A percentile compares a stretch with the other conserved stretches of the same genome.
Evolutionary conservation across 176 grass and related monocot genomes (phyloP).

Genomic region (Carex kokanica): DNA sequence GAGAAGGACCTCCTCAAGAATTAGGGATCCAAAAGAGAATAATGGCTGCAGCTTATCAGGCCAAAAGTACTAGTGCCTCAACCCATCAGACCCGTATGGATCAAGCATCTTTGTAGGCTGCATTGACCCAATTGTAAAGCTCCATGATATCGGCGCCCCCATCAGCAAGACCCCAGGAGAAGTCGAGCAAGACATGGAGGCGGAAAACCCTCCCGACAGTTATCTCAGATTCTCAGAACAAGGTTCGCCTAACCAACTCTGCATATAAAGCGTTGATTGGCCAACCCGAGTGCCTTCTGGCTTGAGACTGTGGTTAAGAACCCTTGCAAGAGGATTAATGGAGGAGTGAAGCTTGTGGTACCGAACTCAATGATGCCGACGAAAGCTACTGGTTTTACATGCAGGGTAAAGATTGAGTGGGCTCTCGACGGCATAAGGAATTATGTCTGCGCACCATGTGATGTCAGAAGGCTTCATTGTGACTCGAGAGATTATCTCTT

Average conservation of each 20-base stretch:
- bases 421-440: constrained; percentile 48
- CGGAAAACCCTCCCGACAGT: constrained; percentile 59
- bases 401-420: constrained; percentile 82
- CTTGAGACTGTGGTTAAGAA: constrained; percentile 48
- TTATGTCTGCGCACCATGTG: constrained; percentile 47
- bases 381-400: constrained; percentile 39
- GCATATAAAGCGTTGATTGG: constrained; percentile 85
- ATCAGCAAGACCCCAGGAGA: constrained; percentile 41
- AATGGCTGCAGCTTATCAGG: constrained; percentile 51
- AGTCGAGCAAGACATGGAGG: constrained; percentile 69
- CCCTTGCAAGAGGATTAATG: constrained; percentile 56
- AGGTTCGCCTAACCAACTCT: constrained; percentile 77
- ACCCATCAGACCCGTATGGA: constrained; percentile 60
- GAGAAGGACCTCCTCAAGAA: constrained; percentile 84
- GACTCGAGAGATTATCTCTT: constrained; percentile 71
- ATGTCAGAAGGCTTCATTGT: constrained; percentile 61
- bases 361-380: constrained; percentile 33
- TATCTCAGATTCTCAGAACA: constrained; percentile 64
- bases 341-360: constrained; percentile 60
- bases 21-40: constrained; percentile 60
- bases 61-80: constrained; percentile 63
- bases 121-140: constrained; percentile 25
- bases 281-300: constrained; percentile 84
- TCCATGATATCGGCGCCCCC: not conserved
- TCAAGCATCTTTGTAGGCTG: constrained; percentile 59